Conservation (phyloP, 495 filamentous ascomycete genomes). For the Poronia punctata region DNA sequence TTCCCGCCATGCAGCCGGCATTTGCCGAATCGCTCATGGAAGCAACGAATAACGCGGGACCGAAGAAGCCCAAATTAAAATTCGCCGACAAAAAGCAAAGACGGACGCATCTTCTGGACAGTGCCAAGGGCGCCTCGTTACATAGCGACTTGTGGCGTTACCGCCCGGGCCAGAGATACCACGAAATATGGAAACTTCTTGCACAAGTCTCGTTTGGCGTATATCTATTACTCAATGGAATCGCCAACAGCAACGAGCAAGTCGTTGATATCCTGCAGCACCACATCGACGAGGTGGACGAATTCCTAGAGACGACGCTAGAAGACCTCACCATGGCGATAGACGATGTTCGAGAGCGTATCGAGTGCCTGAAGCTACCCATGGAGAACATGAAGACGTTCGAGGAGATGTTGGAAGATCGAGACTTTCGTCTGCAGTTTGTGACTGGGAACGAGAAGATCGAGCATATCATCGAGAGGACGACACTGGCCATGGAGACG, state of each 20-base stretch:
- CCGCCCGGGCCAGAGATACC: constrained; percentile 56
- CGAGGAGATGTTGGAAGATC: constrained; percentile 81
- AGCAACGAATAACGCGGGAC: constrained; percentile 43
- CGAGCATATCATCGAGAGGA: constrained; percentile 77
- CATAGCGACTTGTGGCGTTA: constrained; percentile 69
- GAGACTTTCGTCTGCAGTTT: constrained; percentile 71
- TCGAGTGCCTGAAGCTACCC: constrained; percentile 73
- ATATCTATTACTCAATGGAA: constrained; percentile 73
- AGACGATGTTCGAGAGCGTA: constrained; percentile 63
- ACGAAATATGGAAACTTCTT: constrained; percentile 84
- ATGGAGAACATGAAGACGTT: constrained; percentile 79
- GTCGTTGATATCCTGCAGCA: constrained; percentile 84
- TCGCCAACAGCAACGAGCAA: constrained; percentile 80
- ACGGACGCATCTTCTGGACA: constrained; percentile 62
- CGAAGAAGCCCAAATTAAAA: constrained; percentile 44
- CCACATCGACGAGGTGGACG: constrained; percentile 90
- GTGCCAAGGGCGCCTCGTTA: constrained; percentile 48
- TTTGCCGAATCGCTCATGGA: constrained; percentile 90
- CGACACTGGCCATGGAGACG: constrained; percentile 65
- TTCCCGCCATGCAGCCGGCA: constrained; percentile 78
- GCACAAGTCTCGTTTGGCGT: constrained; percentile 93
- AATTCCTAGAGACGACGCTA: constrained; percentile 74
- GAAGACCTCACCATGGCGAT: constrained; percentile 83
- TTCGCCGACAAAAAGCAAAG: constrained; percentile 58
- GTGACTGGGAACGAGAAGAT: constrained; percentile 85